Conservation (phyloP, 139 green algal genomes). For the Cymbomonas tetramitiformis region DNA sequence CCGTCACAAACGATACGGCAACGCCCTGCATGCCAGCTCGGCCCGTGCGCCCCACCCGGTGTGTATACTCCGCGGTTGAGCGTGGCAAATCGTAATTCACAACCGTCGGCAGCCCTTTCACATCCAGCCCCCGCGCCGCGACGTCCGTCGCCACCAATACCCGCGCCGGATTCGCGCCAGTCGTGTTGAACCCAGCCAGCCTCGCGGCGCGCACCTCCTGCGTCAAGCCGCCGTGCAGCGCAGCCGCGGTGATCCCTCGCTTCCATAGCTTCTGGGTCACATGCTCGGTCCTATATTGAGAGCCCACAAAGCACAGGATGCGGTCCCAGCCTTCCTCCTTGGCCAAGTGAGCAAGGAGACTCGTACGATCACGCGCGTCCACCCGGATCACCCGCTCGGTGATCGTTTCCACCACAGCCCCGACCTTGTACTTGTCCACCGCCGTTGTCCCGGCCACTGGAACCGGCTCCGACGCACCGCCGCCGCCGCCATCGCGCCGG, state of each 20-base stretch:
- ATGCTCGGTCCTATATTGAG: not conserved
- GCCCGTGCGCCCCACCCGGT: slow-evolving; percentile 8
- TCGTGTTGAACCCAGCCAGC: slow-evolving; percentile 61
- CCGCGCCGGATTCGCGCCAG: slow-evolving; percentile 45
- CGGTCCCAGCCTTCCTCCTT: not conserved
- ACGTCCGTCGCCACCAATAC: slow-evolving; percentile 58
- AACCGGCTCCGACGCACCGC: slow-evolving; percentile 3
- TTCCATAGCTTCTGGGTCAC: not conserved
- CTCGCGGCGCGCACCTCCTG: slow-evolving; percentile 42
- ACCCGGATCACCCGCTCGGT: not conserved
- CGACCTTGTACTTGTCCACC: slow-evolving; percentile 13
- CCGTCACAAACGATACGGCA: not conserved
- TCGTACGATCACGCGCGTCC: not conserved
- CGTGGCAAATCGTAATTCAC: slow-evolving; percentile 72
- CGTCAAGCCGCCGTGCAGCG: not conserved
- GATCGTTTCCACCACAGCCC: slow-evolving; percentile 8
- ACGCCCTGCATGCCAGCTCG: not conserved
- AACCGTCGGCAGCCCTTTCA: slow-evolving; percentile 39
- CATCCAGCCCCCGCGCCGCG: slow-evolving; percentile 50
- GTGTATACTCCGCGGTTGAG: slow-evolving; percentile 5
- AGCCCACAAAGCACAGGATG: not conserved
- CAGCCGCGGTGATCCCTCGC: not conserved
- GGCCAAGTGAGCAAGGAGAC: not conserved
- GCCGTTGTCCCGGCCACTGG: slow-evolving; percentile 10
- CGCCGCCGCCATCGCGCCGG: no score